Base-by-base conservation (phyloP, 1,139 yeast species). In the Yamadazyma diddensiae region DNA sequence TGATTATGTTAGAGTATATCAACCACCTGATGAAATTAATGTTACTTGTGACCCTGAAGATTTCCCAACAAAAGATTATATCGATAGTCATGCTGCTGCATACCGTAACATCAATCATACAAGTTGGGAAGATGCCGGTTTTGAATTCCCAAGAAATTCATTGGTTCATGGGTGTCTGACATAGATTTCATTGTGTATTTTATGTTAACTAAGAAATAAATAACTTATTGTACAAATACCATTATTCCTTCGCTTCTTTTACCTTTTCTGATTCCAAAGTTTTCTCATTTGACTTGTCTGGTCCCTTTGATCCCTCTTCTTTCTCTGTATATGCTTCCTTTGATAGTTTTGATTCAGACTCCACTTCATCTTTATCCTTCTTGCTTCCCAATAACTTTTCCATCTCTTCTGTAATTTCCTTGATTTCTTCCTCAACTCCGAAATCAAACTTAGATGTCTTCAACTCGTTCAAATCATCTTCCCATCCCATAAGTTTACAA, bases 1-100 rank as follows among this genome's bases (percentile, higher is more conserved):
- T 35, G 95, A 86, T 55, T 82, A 79, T 49, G 86, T 86, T 11
- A 73, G 95, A 43, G 56, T 86, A 11, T 86, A 86, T 54, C 95
- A 86, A 58, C 92, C 94, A 3, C 46, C 58, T 23, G 74, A 65
- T 42, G 50, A 58, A 4, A 51, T 57, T 2, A 65, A 73, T 21
- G 39, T 81, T 7, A 81, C 87, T 0, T 86, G 95, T 58, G 94
- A 86, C 52, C 95, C 95, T 1, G 49, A 47, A 0, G 84, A 66
- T 39, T 78, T 67, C 47, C 95, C 95, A 24, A 86, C 95, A 0
- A 61, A 64, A 34, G 82, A 82, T 43, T 86, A 86, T 59, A 86
- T 86, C 47, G 61, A 74, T 36, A 51, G 57, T 15, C 95, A 86
- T 54, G 49, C 60, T 37, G 67, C 71, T 39, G 85, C 87, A 14